A percentile compares a stretch with the other conserved stretches of the same genome.
phyloP scores from a whole-genome alignment of 371 early-diverging fungal genomes.

The Dichotomocladium elegans region DNA sequence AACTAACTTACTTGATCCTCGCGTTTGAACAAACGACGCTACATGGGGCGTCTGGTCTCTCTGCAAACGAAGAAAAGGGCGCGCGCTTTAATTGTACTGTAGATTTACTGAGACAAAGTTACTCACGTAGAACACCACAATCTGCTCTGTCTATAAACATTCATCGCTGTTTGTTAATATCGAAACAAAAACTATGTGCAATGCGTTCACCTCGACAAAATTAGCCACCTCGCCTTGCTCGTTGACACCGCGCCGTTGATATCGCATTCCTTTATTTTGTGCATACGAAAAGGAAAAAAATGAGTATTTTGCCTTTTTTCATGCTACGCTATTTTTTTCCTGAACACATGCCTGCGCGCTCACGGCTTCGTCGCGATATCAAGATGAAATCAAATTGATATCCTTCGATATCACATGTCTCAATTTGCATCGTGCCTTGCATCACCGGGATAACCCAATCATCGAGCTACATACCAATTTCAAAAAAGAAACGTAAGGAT shows the following conservation, averaged over 20 bases:
- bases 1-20: conserved; percentile 61
- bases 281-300: not conserved
- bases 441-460: conserved; percentile 62
- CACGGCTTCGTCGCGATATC: conserved; percentile 55
- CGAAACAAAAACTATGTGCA: too few species aligned
- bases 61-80: conserved; percentile 15
- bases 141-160: conserved; percentile 65
- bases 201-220: too few species aligned
- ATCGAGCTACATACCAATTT: conserved; percentile 42
- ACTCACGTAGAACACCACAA: conserved; percentile 35
- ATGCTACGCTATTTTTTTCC: too few species aligned
- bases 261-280: conserved; percentile 50
- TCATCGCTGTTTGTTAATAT: too few species aligned
- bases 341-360: conserved; percentile 53
- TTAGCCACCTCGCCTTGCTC: conserved; percentile 62
- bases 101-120: too few species aligned
- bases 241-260: conserved; percentile 62
- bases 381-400: conserved; percentile 54
- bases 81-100: too few species aligned
- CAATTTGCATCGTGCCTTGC: conserved; percentile 68
- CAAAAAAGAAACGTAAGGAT: too few species aligned
- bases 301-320: too few species aligned
- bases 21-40: conserved; percentile 62
- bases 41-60: conserved; percentile 46
- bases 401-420: conserved; percentile 58